Percentiles rank a stretch among this genome's conserved stretches.
Evolutionary conservation across 371 early-diverging fungal genomes (phyloP).

Genomic region (Mortierella sp.): DNA sequence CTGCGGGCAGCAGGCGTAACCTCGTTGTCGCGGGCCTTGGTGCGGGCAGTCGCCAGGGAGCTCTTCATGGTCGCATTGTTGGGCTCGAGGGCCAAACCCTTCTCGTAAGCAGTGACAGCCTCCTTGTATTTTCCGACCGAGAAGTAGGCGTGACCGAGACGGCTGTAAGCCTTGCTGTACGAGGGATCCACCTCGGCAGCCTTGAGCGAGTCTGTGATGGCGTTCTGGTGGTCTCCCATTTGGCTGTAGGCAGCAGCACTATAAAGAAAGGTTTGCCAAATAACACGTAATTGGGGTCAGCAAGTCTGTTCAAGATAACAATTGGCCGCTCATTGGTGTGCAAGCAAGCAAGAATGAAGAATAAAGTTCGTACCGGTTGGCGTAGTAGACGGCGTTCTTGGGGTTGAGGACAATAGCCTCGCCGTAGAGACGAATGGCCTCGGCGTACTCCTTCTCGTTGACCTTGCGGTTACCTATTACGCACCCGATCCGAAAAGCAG

Average conservation of each 20-base stretch:
- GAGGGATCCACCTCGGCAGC: slow-evolving; percentile 89
- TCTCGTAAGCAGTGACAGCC: slow-evolving; percentile 92
- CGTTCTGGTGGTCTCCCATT: slow-evolving; percentile 86
- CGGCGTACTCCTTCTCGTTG: slow-evolving; percentile 82
- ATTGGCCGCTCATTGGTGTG: neutral
- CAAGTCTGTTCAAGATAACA: neutral
- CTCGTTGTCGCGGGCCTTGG: slow-evolving; percentile 62
- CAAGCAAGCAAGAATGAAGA: neutral
- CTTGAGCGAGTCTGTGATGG: slow-evolving; percentile 88
- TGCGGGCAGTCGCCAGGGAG: slow-evolving; percentile 73
- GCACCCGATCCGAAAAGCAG: neutral
- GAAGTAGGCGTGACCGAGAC: slow-evolving; percentile 94
- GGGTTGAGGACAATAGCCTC: slow-evolving; percentile 90
- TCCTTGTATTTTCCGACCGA: slow-evolving; percentile 85
- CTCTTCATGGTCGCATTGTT: slow-evolving; percentile 79
- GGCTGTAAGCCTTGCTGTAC: slow-evolving; percentile 94
- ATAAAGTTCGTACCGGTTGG: slow-evolving; percentile 81
- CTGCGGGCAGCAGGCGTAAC: slow-evolving; percentile 53
- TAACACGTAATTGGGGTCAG: neutral
- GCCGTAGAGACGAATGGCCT: slow-evolving; percentile 90
- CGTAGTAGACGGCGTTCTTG: slow-evolving; percentile 92
- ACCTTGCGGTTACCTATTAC: slow-evolving; percentile 83
- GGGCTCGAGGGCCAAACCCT: slow-evolving; percentile 93
- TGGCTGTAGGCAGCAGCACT: slow-evolving; percentile 97
- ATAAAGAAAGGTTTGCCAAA: slow-evolving; percentile 3